Evolutionary conservation across 2,329 filamentous ascomycete species (phyloP).

Genomic region (Penicillium sp.): DNA sequence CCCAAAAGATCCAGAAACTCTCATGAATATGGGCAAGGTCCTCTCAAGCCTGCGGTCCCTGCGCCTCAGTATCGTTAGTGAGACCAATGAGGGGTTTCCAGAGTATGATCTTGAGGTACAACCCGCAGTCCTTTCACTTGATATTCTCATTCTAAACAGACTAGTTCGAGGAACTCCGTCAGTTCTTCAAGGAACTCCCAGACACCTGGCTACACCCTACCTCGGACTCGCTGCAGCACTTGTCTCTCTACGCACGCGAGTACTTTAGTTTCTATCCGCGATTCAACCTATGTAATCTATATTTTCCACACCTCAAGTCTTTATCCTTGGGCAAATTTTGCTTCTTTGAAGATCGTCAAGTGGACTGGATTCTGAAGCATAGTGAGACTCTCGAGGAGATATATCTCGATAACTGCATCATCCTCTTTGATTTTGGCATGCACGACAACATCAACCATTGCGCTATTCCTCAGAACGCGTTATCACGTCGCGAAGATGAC

Average conservation of each 20-base stretch:
- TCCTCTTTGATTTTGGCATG: conserved; percentile 15
- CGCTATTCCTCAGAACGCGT: neutral
- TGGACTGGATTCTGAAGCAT: conserved; percentile 44
- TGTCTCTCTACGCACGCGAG: conserved; percentile 22
- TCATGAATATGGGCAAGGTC: conserved; percentile 6
- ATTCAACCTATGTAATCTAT: conserved; percentile 31
- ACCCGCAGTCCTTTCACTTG: conserved; percentile 31
- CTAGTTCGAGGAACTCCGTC: too few species aligned
- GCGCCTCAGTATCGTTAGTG: conserved; percentile 6
- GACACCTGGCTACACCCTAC: too few species aligned
- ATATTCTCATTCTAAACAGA: too few species aligned
- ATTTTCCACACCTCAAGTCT: conserved; percentile 39
- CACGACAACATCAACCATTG: conserved; percentile 1
- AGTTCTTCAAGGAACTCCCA: too few species aligned
- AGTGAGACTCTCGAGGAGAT: conserved; percentile 38
- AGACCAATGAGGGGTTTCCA: conserved; percentile 6
- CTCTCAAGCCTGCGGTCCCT: conserved; percentile 5
- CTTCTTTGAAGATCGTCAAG: conserved; percentile 44
- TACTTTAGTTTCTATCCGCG: conserved; percentile 42
- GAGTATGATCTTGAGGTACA: conserved; percentile 10
- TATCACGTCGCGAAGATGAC: neutral
- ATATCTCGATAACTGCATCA: conserved; percentile 43
- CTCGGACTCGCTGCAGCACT: too few species aligned
- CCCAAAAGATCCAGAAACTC: conserved; percentile 5
- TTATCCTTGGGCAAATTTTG: conserved; percentile 40